A percentile compares a stretch with the other conserved stretches of the same genome.
These are phyloP conservation scores for Geotrichum cucujoidarum DNA, from an alignment of 1,139 yeast genomes.

Conservation along the genomic window DNA sequence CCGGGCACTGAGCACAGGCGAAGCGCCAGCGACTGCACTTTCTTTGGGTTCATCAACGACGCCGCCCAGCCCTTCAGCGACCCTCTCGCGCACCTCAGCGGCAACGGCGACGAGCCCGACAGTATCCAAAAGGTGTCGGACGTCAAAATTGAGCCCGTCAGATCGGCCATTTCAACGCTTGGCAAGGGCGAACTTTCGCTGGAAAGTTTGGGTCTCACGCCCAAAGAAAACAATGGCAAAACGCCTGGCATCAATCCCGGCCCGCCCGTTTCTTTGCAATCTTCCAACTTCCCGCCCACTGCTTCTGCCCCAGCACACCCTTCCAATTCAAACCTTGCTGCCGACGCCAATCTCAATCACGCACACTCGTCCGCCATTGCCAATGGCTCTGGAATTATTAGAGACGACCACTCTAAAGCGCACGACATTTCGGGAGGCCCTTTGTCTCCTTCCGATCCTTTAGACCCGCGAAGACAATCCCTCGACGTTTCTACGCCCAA, in stretches of 20 bases:
- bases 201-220: slow-evolving; percentile 46
- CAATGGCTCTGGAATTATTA: too few species aligned
- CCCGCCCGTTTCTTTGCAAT: slow-evolving; percentile 23
- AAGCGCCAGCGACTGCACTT: slow-evolving; percentile 21
- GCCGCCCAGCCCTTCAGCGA: slow-evolving; percentile 14
- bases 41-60: slow-evolving; percentile 21
- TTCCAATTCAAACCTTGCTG: neutral
- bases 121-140: slow-evolving; percentile 24
- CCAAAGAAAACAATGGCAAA: slow-evolving; percentile 24
- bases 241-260: too few species aligned
- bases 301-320: neutral
- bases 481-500: slow-evolving; percentile 9
- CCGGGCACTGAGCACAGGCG: slow-evolving; percentile 18
- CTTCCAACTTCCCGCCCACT: slow-evolving; percentile 13
- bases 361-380: neutral
- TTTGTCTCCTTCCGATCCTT: neutral
- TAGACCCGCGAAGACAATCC: slow-evolving; percentile 22
- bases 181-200: slow-evolving; percentile 70
- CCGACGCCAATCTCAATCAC: neutral
- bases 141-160: slow-evolving; percentile 56
- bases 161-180: slow-evolving; percentile 50
- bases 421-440: neutral
- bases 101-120: slow-evolving; percentile 13
- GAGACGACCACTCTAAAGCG: neutral
- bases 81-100: slow-evolving; percentile 5